phyloP scores from a whole-genome alignment of 352 stramenopile species.

The Achlya hypogyna region DNA sequence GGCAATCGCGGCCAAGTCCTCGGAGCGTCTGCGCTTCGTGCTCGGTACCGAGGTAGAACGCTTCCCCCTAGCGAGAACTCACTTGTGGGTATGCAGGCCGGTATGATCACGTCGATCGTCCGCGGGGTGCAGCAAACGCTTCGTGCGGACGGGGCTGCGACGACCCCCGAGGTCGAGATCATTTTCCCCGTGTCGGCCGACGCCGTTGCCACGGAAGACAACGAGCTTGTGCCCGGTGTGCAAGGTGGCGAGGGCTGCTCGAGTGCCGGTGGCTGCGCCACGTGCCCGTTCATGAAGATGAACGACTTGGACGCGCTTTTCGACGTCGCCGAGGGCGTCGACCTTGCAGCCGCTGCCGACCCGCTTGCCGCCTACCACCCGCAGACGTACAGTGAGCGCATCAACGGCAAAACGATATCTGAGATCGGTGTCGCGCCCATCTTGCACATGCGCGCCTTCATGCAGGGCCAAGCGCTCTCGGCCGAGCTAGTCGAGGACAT shows the following conservation, averaged over 20 bases:
- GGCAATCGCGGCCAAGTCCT: conserved; percentile 47
- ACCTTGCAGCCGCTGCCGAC: conserved; percentile 29
- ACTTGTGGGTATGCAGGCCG: conserved; percentile 32
- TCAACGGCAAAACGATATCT: conserved; percentile 85
- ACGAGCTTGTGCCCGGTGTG: conserved; percentile 84
- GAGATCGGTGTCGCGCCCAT: conserved; percentile 93
- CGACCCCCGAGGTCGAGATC: conserved; percentile 89
- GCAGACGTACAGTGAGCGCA: conserved; percentile 87
- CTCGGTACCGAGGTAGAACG: conserved; percentile 83
- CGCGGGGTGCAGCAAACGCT: conserved; percentile 84
- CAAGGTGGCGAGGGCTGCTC: conserved; percentile 92
- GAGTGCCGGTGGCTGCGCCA: conserved; percentile 94
- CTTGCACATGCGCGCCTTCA: conserved; percentile 95
- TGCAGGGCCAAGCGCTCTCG: conserved; percentile 69
- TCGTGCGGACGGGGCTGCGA: conserved; percentile 29
- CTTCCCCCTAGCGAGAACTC: neutral
- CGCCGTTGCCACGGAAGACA: conserved; percentile 71
- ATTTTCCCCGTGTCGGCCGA: conserved; percentile 95
- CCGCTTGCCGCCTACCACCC: conserved; percentile 84
- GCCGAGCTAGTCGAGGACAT: conserved; percentile 82
- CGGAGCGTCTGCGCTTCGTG: conserved; percentile 88
- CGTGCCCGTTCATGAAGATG: conserved; percentile 99
- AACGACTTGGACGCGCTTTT: conserved; percentile 96
- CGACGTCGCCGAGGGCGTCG: conserved; percentile 74
- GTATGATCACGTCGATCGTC: conserved; percentile 98